These are phyloP conservation scores for Sporothrix variecibatus DNA, from an alignment of 2,329 filamentous ascomycete genomes.

Conservation along the genomic window DNA sequence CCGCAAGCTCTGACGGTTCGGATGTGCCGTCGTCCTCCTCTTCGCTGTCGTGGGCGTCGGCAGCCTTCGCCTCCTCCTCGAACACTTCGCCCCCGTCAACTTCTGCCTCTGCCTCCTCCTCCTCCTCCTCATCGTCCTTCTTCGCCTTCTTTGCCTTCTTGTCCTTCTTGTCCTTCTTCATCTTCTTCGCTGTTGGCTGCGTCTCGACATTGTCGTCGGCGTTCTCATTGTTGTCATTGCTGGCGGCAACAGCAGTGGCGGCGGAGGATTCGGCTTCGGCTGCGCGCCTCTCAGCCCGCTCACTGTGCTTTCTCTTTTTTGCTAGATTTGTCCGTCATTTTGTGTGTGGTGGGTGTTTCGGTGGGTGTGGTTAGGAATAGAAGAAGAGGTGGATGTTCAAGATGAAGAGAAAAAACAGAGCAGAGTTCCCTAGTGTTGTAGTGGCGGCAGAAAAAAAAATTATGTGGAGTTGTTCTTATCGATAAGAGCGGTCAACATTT, in stretches of 20 bases:
- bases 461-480: conserved; percentile 1
- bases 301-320: conserved; percentile 42
- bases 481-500: conserved; percentile 8
- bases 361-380: too few species aligned
- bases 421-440: not conserved
- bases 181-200: conserved; percentile 29
- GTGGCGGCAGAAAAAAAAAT: conserved; percentile 19
- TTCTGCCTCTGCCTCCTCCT: conserved; percentile 31
- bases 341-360: not conserved
- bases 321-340: conserved; percentile 34
- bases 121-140: conserved; percentile 25
- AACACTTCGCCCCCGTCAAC: conserved; percentile 25
- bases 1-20: conserved; percentile 18
- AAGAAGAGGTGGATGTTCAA: not conserved
- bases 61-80: conserved; percentile 26
- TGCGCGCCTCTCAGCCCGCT: conserved; percentile 31
- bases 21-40: conserved; percentile 38
- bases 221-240: conserved; percentile 19
- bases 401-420: not conserved
- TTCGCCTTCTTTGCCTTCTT: not conserved
- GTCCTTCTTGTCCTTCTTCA: conserved; percentile 28
- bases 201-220: conserved; percentile 24
- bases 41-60: conserved; percentile 32
- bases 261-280: not conserved
- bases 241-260: conserved; percentile 13